These are phyloP conservation scores for Hypsizygus ulmarius DNA, from an alignment of 1,284 basidiomycete genomes.

Conservation along the genomic window DNA sequence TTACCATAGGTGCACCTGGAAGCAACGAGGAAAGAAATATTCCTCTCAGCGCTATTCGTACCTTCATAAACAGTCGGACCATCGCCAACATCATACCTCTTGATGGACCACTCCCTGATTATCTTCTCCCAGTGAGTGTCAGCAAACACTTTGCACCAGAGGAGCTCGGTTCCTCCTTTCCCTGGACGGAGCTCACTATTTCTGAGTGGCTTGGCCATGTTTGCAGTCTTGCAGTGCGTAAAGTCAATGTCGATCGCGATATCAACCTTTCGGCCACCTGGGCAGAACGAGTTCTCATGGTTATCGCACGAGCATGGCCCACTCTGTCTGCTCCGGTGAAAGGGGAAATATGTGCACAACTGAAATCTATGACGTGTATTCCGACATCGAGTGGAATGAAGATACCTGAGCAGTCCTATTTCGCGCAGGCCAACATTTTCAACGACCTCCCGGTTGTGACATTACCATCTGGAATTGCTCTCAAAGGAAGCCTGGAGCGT, in stretches of 20 bases:
- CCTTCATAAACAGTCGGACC: conserved; percentile 71
- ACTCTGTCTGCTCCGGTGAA: conserved; percentile 62
- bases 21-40: conserved; percentile 52
- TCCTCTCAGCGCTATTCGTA: conserved; percentile 67
- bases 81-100: conserved; percentile 65
- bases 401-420: conserved; percentile 79
- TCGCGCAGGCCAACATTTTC: conserved; percentile 86
- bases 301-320: conserved; percentile 78
- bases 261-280: conserved; percentile 70
- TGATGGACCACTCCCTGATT: conserved; percentile 79
- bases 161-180: conserved; percentile 62
- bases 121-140: conserved; percentile 73
- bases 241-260: conserved; percentile 55
- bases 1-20: conserved; percentile 44
- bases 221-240: conserved; percentile 45
- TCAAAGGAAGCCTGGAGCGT: conserved; percentile 80
- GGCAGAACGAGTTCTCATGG: conserved; percentile 78
- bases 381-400: conserved; percentile 82
- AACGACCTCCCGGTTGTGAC: conserved; percentile 83
- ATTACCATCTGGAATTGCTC: conserved; percentile 61
- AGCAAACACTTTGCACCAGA: conserved; percentile 62
- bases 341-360: conserved; percentile 51
- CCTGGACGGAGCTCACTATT: conserved; percentile 81
- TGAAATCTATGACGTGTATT: conserved; percentile 75
- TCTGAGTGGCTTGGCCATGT: conserved; percentile 78